A percentile compares a stretch with the other conserved stretches of the same genome.
phyloP scores from a whole-genome alignment of 2,329 filamentous ascomycete genomes.

The Sclerotinia nivalis region DNA sequence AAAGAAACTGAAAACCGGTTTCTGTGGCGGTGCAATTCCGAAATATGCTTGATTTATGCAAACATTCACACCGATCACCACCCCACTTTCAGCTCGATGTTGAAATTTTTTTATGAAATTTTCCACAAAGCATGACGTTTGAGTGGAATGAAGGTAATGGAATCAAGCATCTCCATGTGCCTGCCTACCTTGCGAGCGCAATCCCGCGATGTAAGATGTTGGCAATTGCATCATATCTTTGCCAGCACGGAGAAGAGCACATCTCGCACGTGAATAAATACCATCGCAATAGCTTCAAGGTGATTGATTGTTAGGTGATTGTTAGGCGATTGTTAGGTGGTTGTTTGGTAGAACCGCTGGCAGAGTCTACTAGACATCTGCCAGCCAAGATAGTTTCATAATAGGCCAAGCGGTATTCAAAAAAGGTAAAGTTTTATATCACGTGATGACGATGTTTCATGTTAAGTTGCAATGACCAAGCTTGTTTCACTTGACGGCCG shows the following conservation, averaged over 20 bases:
- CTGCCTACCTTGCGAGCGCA: background rate
- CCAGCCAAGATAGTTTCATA: too few relatives aligned
- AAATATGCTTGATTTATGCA: background rate
- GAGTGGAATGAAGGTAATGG: background rate
- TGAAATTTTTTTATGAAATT: too few relatives aligned
- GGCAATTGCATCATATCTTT: background rate
- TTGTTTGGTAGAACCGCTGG: background rate
- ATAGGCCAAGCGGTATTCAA: background rate
- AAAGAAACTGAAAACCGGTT: background rate
- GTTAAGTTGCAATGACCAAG: background rate
- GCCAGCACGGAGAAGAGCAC: background rate
- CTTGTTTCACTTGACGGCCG: background rate
- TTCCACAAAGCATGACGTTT: background rate
- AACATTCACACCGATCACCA: background rate
- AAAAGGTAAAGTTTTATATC: background rate
- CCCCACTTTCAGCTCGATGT: background rate
- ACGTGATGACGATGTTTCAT: background rate
- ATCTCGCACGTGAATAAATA: too few relatives aligned
- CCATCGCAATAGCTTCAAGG: background rate
- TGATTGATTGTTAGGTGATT: background rate
- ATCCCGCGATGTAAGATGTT: background rate
- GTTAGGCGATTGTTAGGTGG: background rate
- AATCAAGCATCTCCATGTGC: background rate
- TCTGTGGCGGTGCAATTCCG: slow-evolving; percentile 10
- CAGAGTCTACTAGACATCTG: background rate